These are phyloP conservation scores for Blastomyces gilchristii DNA, from an alignment of 2,329 filamentous ascomycete species.

Conservation along the genomic window DNA sequence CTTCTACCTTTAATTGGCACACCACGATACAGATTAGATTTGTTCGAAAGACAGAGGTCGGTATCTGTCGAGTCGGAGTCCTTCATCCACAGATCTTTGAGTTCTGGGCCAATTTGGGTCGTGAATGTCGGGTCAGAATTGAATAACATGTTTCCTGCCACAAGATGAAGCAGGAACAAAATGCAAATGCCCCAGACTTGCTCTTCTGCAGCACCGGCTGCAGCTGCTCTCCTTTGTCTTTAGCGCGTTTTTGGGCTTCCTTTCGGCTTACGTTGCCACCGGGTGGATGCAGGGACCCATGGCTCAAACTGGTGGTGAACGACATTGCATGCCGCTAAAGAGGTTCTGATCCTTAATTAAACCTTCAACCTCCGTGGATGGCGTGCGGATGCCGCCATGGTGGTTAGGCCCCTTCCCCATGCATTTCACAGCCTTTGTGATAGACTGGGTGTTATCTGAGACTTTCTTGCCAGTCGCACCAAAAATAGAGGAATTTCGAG, in stretches of 20 bases:
- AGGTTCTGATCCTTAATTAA: conserved; percentile 32
- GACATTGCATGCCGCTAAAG: conserved; percentile 19
- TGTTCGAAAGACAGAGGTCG: not conserved
- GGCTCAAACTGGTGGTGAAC: conserved; percentile 7
- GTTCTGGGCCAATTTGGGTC: not conserved
- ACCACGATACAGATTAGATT: not conserved
- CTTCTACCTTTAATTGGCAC: not conserved
- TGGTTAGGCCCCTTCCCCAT: conserved; percentile 2
- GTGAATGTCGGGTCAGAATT: not conserved
- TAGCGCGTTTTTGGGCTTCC: too few relatives aligned
- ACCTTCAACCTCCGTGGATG: conserved; percentile 19
- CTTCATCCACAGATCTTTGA: not conserved
- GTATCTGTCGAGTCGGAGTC: not conserved
- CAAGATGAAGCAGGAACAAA: not conserved
- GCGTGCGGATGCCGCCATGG: not conserved
- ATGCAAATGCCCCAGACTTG: not conserved
- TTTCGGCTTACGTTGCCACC: not conserved
- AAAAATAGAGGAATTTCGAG: not conserved
- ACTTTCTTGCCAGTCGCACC: not conserved
- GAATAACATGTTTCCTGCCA: not conserved
- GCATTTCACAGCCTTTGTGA: not conserved
- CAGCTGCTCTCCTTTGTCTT: not conserved
- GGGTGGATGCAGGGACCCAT: not conserved
- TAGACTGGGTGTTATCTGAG: not conserved
- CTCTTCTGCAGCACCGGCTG: not conserved